Conservation (phyloP, 371 early-diverging fungal genomes). For the Mortierella sp. region DNA sequence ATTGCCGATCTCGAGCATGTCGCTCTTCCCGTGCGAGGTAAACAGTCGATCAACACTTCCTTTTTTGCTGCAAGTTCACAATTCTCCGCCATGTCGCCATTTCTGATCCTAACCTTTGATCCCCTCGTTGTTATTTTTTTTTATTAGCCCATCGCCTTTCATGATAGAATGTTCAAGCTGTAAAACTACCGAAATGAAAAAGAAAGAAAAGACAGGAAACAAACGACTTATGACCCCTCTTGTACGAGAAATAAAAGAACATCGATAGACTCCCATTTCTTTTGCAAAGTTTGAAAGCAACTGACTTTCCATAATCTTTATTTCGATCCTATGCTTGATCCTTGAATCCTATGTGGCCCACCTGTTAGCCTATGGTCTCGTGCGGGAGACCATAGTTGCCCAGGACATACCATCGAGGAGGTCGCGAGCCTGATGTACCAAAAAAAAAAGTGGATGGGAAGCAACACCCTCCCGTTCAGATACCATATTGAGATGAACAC, state of each 20-base stretch:
- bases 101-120: not conserved
- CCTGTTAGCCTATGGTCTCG: no score
- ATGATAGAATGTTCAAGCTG: not conserved
- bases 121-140: not conserved
- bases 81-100: not conserved
- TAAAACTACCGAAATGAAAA: not conserved
- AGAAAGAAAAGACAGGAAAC: not conserved
- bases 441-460: no score
- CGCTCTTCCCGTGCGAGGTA: constrained; percentile 88
- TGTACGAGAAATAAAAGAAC: not conserved
- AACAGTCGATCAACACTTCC: constrained; percentile 40
- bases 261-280: not conserved
- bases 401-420: no score
- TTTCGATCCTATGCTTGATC: no score
- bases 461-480: no score
- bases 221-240: not conserved
- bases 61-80: not conserved
- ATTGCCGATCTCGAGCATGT: constrained; percentile 86
- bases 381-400: no score
- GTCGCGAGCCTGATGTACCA: no score
- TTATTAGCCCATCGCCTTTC: not conserved
- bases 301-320: no score
- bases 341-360: no score
- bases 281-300: no score
- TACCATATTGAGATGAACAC: no score